phyloP scores from a whole-genome alignment of 2,329 filamentous ascomycete genomes.

The Ascochyta koolunga region DNA sequence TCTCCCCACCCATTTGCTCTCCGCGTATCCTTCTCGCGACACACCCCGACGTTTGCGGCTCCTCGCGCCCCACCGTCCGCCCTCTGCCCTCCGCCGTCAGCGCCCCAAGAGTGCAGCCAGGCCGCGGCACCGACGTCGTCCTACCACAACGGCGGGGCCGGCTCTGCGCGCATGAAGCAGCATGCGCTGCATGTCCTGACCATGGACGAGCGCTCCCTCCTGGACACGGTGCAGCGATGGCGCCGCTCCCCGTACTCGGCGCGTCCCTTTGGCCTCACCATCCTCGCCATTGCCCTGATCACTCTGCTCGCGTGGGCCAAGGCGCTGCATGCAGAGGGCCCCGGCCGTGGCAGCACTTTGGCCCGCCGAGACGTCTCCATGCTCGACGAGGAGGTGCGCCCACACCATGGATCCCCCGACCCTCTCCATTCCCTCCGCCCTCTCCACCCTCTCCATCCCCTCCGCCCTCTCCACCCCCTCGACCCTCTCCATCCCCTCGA shows the following conservation, averaged over 20 bases:
- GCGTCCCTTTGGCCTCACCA: slow-evolving; percentile 46
- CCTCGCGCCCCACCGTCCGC: slow-evolving; percentile 25
- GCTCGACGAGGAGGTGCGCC: slow-evolving; percentile 45
- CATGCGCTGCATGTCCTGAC: slow-evolving; percentile 15
- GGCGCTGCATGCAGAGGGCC: slow-evolving; percentile 7
- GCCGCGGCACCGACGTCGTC: neutral
- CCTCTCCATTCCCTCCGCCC: no score
- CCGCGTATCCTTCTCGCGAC: no score
- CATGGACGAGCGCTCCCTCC: slow-evolving; percentile 31
- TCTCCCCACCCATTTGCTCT: no score
- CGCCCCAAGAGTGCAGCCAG: no score
- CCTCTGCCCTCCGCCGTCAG: no score
- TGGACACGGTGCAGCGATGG: slow-evolving; percentile 30
- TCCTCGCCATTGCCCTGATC: slow-evolving; percentile 38
- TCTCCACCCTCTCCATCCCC: no score
- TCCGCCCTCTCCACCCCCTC: no score
- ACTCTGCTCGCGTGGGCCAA: slow-evolving; percentile 38
- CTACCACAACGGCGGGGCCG: neutral
- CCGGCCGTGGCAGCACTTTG: slow-evolving; percentile 2
- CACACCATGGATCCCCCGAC: no score
- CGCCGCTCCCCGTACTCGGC: slow-evolving; percentile 43
- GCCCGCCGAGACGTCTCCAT: slow-evolving; percentile 28
- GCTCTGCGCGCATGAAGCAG: slow-evolving; percentile 15
- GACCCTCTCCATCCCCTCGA: no score
- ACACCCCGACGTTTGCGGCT: slow-evolving; percentile 3